Evolutionary conservation across 805 yeast species (phyloP).

Genomic region (Metschnikowia rubicola): DNA sequence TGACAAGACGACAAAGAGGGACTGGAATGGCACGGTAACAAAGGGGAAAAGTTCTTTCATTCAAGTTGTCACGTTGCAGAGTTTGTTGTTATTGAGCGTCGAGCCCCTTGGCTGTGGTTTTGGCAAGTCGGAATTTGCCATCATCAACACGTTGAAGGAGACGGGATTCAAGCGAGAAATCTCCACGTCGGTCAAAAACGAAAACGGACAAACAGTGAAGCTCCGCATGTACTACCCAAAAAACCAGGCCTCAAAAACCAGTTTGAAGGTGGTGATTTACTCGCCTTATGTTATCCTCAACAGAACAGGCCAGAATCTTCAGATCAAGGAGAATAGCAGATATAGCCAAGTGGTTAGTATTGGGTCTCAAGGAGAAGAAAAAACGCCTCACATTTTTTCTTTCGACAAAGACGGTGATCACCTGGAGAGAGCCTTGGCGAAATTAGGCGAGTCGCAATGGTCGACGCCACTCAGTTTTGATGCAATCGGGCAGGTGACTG

Average conservation of each 20-base stretch:
- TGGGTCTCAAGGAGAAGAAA: slow-evolving; percentile 16
- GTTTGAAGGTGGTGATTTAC: slow-evolving; percentile 65
- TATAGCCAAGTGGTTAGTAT: slow-evolving; percentile 20
- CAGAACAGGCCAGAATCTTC: slow-evolving; percentile 66
- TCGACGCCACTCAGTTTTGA: slow-evolving; percentile 79
- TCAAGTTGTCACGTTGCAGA: slow-evolving; percentile 75
- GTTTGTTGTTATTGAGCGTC: slow-evolving; percentile 68
- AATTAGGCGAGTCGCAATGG: slow-evolving; percentile 66
- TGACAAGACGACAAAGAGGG: slow-evolving; percentile 67
- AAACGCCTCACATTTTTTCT: slow-evolving; percentile 77
- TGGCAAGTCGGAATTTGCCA: slow-evolving; percentile 66
- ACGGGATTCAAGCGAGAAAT: slow-evolving; percentile 58
- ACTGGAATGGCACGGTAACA: slow-evolving; percentile 58
- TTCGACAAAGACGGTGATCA: slow-evolving; percentile 58
- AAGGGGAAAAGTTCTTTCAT: slow-evolving; percentile 69
- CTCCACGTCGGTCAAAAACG: slow-evolving; percentile 48
- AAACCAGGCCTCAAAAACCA: slow-evolving; percentile 49
- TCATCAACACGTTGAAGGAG: slow-evolving; percentile 56
- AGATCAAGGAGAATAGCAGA: slow-evolving; percentile 51
- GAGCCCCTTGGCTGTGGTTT: slow-evolving; percentile 61
- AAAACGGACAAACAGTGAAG: slow-evolving; percentile 64
- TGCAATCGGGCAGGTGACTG: slow-evolving; percentile 81
- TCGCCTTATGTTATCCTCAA: slow-evolving; percentile 85
- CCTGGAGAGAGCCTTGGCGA: slow-evolving; percentile 62
- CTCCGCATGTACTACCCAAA: slow-evolving; percentile 63